These are phyloP conservation scores for Amaranthus cruentus DNA, from an alignment of 148 eudicot species.

Conservation along the genomic window DNA sequence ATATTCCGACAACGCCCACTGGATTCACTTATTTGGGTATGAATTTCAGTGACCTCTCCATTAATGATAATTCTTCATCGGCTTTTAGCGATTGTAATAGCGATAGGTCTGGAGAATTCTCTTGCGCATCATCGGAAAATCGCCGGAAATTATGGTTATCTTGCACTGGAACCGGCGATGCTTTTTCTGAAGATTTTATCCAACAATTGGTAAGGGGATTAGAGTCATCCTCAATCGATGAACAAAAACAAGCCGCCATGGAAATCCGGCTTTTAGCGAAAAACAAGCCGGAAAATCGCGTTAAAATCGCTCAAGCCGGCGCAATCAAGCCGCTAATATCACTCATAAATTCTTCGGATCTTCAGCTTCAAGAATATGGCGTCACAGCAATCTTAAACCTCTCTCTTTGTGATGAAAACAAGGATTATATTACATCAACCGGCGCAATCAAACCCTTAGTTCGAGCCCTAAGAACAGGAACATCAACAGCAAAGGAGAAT, in stretches of 20 bases:
- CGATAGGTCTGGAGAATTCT: slow-evolving; percentile 81
- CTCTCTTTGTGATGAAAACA: slow-evolving; percentile 80
- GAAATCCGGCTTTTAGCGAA: slow-evolving; percentile 70
- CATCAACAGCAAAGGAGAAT: slow-evolving; percentile 69
- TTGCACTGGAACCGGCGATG: slow-evolving; percentile 42
- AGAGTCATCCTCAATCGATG: slow-evolving; percentile 44
- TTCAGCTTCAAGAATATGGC: slow-evolving; percentile 67
- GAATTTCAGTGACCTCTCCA: slow-evolving; percentile 35
- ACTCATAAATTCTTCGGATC: slow-evolving; percentile 46
- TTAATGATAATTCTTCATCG: slow-evolving; percentile 43
- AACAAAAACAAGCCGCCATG: slow-evolving; percentile 69
- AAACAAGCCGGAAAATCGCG: slow-evolving; percentile 70
- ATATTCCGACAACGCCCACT: slow-evolving; percentile 14
- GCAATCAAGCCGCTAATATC: slow-evolving; percentile 70
- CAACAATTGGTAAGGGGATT: slow-evolving; percentile 48
- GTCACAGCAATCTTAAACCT: slow-evolving; percentile 81
- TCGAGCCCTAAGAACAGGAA: slow-evolving; percentile 46
- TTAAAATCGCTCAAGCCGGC: slow-evolving; percentile 66
- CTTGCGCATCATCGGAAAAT: slow-evolving; percentile 39
- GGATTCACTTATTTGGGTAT: slow-evolving; percentile 52
- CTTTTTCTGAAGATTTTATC: slow-evolving; percentile 61
- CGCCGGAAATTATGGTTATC: slow-evolving; percentile 49
- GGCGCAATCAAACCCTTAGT: slow-evolving; percentile 73
- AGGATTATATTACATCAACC: slow-evolving; percentile 42
- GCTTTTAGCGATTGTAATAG: slow-evolving; percentile 93